A percentile compares a stretch with the other conserved stretches of the same genome.
Evolutionary conservation across 2,329 filamentous ascomycete genomes (phyloP).

Genomic region (Exophiala mesophila): DNA sequence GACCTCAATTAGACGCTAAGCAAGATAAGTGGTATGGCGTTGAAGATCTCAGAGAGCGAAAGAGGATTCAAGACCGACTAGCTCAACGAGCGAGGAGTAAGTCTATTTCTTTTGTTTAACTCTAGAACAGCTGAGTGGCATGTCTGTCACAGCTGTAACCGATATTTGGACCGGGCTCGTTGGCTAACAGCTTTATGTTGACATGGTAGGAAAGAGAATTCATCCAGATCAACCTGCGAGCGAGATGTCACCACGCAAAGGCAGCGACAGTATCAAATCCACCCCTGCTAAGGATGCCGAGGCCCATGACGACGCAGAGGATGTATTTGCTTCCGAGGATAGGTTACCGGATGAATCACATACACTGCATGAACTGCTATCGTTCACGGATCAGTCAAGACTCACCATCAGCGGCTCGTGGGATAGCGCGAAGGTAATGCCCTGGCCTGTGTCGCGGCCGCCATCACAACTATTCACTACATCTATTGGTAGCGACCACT

Average conservation of each 20-base stretch:
- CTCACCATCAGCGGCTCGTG: background rate
- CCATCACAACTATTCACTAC: background rate
- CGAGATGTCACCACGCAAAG: background rate
- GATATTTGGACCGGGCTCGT: too few species aligned
- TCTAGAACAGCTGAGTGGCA: too few species aligned
- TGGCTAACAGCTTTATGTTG: too few species aligned
- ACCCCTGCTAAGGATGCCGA: too few species aligned
- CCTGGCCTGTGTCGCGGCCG: background rate
- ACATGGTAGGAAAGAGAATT: too few species aligned
- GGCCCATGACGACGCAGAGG: too few species aligned
- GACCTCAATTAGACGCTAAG: background rate
- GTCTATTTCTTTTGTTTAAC: too few species aligned
- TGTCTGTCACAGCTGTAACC: too few species aligned
- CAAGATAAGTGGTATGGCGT: conserved; percentile 32
- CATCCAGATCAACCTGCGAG: background rate
- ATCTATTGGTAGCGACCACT: background rate
- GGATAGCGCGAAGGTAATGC: background rate
- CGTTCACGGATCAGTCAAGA: background rate
- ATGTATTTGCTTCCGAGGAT: too few species aligned
- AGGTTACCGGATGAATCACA: too few species aligned
- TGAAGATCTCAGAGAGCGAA: conserved; percentile 34
- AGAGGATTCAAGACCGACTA: conserved; percentile 38
- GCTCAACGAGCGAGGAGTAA: conserved; percentile 37
- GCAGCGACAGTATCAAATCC: background rate
- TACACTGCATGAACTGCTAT: background rate